Evolutionary conservation across 768 basidiomycete species (phyloP).

Genomic region (Tephrocybe sp.): DNA sequence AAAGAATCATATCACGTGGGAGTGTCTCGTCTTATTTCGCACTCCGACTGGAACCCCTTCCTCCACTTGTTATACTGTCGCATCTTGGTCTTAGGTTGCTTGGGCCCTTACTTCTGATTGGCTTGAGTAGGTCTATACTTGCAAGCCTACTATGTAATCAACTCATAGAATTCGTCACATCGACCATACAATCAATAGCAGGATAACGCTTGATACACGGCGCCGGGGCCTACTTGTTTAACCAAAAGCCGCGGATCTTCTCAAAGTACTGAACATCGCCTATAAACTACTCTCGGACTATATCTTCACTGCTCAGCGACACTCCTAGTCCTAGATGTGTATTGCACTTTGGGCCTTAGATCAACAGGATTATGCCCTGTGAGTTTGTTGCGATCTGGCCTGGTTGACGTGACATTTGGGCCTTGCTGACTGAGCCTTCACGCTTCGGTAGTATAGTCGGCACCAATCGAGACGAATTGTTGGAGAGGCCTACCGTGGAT

Average conservation of each 20-base stretch:
- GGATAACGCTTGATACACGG: too few relatives aligned
- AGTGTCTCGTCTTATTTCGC: background rate
- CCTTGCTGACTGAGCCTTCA: constrained; percentile 8
- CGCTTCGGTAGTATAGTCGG: constrained; percentile 57
- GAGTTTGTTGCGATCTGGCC: constrained; percentile 31
- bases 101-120: too few relatives aligned
- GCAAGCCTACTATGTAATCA: too few relatives aligned
- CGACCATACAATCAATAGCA: too few relatives aligned
- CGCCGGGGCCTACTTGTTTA: background rate
- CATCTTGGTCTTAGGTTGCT: too few relatives aligned
- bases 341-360: constrained; percentile 77
- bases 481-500: constrained; percentile 62
- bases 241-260: constrained; percentile 27
- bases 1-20: background rate
- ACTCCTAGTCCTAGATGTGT: constrained; percentile 52
- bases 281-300: background rate
- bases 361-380: constrained; percentile 80
- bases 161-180: too few relatives aligned
- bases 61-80: too few relatives aligned
- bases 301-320: background rate
- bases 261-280: background rate
- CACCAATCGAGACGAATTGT: constrained; percentile 76
- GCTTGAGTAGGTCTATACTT: too few relatives aligned
- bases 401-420: background rate
- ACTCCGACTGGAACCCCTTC: too few relatives aligned